Conservation (phyloP, 1,139 yeast species). For the Hyphopichia burtonii region DNA sequence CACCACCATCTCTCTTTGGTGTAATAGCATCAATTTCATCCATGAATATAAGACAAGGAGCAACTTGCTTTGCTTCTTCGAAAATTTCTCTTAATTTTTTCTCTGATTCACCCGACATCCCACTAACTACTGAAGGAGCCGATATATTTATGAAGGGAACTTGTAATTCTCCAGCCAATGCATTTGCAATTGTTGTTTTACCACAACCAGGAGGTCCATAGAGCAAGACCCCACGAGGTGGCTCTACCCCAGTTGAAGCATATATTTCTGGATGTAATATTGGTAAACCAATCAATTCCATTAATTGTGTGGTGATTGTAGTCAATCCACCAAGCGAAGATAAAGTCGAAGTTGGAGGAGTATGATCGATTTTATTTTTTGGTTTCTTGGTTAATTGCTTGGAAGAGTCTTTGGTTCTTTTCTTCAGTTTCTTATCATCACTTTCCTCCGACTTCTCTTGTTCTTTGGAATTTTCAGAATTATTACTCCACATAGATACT, state of each 20-base stretch:
- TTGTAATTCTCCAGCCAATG: constrained; percentile 90
- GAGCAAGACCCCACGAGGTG: constrained; percentile 91
- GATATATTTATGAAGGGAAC: constrained; percentile 90
- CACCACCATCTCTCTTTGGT: constrained; percentile 94
- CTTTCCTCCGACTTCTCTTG: constrained; percentile 11
- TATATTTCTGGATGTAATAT: constrained; percentile 92
- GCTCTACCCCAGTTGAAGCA: constrained; percentile 84
- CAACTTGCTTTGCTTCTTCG: constrained; percentile 85
- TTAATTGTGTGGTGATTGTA: constrained; percentile 73
- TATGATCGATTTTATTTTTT: constrained; percentile 53
- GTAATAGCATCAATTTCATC: constrained; percentile 98
- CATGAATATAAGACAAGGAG: constrained; percentile 90
- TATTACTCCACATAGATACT: constrained; percentile 62
- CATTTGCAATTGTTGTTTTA: constrained; percentile 93
- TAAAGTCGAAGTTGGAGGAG: constrained; percentile 68
- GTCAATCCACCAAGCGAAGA: constrained; percentile 89
- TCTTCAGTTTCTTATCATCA: constrained; percentile 22
- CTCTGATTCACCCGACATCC: constrained; percentile 99
- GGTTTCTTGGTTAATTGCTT: constrained; percentile 31
- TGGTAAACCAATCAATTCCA: constrained; percentile 91
- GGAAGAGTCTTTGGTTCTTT: constrained; percentile 28
- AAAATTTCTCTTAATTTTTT: constrained; percentile 89
- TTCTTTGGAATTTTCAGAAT: constrained; percentile 10
- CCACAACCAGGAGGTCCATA: constrained; percentile 99
- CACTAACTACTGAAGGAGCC: constrained; percentile 96